Percentiles rank a stretch among this genome's conserved stretches.
Conservation (phyloP, 805 yeast genomes). For the Saturnispora diversa region DNA sequence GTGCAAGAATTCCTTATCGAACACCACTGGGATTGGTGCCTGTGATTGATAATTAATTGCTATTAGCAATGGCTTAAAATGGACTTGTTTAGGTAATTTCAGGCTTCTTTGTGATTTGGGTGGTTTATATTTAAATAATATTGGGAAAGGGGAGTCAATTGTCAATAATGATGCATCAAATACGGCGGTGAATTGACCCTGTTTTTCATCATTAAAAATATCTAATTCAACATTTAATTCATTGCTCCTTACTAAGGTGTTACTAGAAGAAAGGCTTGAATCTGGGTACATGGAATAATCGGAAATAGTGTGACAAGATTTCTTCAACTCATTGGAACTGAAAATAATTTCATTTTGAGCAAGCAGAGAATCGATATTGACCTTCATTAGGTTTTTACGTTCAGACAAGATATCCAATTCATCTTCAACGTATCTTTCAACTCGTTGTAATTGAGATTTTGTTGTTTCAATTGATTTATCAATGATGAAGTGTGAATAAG, state of each 20-base stretch:
- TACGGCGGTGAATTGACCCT: neutral
- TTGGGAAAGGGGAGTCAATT: constrained; percentile 5
- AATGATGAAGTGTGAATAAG: neutral
- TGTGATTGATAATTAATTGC: constrained; percentile 2
- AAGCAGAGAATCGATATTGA: neutral
- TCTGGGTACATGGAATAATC: neutral
- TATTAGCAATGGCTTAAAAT: neutral
- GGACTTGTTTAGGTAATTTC: constrained; percentile 3
- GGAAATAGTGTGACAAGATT: neutral
- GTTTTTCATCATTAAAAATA: constrained; percentile 1
- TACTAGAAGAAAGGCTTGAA: neutral
- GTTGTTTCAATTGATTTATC: too few relatives aligned
- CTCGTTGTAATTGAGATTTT: constrained; percentile 11
- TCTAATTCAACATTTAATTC: neutral
- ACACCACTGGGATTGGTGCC: constrained; percentile 7
- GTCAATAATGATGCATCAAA: constrained; percentile 8
- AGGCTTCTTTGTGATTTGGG: neutral
- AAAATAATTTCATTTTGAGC: constrained; percentile 14
- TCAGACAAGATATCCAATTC: constrained; percentile 10
- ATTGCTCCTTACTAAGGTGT: constrained; percentile 1
- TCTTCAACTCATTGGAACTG: constrained; percentile 4
- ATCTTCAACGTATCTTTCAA: constrained; percentile 7
- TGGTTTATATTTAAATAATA: constrained; percentile 3
- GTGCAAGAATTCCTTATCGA: constrained; percentile 5
- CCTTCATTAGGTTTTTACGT: constrained; percentile 7